Conservation (phyloP, 140 eudicot species). For the Ambrosia hybrid region DNA sequence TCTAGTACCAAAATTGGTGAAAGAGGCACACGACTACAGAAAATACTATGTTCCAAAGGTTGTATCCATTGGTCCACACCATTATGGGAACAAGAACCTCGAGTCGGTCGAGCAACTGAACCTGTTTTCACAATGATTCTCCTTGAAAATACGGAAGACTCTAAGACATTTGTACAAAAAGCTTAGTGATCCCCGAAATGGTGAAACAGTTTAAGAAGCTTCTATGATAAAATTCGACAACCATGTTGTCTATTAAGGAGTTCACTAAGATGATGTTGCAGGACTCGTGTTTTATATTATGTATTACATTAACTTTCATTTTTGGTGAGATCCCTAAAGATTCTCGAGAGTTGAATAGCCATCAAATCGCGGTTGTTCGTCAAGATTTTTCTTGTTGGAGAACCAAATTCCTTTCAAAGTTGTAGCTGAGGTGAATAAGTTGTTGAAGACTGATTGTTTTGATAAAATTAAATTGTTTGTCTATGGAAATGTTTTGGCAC, state of each 20-base stretch:
- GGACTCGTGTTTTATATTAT: conserved; percentile 38
- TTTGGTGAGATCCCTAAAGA: not conserved
- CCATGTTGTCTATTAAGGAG: not conserved
- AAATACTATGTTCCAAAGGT: conserved; percentile 31
- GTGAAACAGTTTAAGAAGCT: conserved; percentile 9
- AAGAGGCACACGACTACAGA: conserved; percentile 1
- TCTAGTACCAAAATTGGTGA: no score
- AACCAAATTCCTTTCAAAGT: no score
- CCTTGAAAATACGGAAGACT: not conserved
- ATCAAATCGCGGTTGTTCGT: conserved; percentile 30
- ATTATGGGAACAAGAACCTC: conserved; percentile 8
- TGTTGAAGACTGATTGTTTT: not conserved
- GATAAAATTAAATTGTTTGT: conserved; percentile 6
- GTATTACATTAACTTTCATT: conserved; percentile 19
- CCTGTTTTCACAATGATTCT: conserved; percentile 21
- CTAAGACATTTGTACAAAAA: conserved; percentile 22
- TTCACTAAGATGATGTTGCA: conserved; percentile 36
- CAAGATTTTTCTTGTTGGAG: conserved; percentile 29
- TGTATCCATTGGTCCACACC: conserved; percentile 38
- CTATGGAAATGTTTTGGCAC: conserved; percentile 14
- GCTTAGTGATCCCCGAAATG: conserved; percentile 3
- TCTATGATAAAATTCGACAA: conserved; percentile 21
- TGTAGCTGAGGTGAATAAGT: not conserved
- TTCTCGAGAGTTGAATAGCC: conserved; percentile 12
- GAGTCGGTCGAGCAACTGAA: conserved; percentile 17